These are phyloP conservation scores for Candida berthetii DNA, from an alignment of 805 yeast species.

Conservation along the genomic window DNA sequence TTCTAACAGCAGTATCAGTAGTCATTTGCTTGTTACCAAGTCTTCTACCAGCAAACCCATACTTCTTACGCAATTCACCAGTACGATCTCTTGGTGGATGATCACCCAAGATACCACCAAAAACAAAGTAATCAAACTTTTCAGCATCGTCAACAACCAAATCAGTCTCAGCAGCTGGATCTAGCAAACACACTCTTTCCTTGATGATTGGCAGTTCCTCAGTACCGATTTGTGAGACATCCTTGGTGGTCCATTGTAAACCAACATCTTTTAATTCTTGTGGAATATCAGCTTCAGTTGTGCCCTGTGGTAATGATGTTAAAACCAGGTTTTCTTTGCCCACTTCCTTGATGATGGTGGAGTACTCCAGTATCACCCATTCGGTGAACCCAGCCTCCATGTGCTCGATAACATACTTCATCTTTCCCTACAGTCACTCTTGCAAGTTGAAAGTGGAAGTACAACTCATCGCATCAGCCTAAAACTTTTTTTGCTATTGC, in stretches of 20 bases:
- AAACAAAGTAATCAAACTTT: constrained; percentile 80
- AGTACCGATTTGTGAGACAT: constrained; percentile 41
- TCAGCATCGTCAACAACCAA: constrained; percentile 62
- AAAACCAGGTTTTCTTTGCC: constrained; percentile 71
- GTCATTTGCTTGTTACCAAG: constrained; percentile 92
- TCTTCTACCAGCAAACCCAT: constrained; percentile 84
- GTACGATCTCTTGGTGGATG: constrained; percentile 93
- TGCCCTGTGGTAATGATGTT: constrained; percentile 65
- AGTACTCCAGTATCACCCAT: constrained; percentile 89
- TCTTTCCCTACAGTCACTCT: no score
- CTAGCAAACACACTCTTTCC: constrained; percentile 73
- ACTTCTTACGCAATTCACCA: constrained; percentile 71
- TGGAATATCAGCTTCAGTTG: constrained; percentile 64
- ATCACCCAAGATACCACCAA: constrained; percentile 95
- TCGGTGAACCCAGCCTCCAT: constrained; percentile 97
- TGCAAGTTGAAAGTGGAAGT: no score
- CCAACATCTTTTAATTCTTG: constrained; percentile 49
- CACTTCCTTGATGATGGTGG: constrained; percentile 75
- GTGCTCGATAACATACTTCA: constrained; percentile 94
- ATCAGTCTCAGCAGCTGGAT: constrained; percentile 79
- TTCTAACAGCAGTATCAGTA: constrained; percentile 94
- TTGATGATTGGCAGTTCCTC: constrained; percentile 34
- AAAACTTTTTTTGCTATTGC: no score
- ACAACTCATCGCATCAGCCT: no score
- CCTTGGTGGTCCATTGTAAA: constrained; percentile 77